These are phyloP conservation scores for Russula sp. DNA, from an alignment of 768 basidiomycete genomes.

Conservation along the genomic window DNA sequence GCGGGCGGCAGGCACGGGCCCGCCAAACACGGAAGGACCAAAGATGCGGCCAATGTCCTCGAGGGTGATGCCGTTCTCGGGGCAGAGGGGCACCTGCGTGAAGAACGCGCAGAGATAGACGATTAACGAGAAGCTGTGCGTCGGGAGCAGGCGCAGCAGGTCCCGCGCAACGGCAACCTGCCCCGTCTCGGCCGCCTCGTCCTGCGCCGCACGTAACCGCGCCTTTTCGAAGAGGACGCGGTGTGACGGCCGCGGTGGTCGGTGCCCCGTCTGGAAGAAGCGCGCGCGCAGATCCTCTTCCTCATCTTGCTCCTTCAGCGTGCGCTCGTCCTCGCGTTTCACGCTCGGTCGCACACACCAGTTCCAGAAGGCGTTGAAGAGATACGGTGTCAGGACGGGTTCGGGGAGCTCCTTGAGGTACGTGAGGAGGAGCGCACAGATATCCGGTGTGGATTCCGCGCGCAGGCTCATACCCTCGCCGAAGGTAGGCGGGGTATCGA, in stretches of 20 bases:
- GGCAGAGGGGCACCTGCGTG: conserved; percentile 45
- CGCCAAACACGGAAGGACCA: conserved; percentile 38
- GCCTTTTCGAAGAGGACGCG: conserved; percentile 14
- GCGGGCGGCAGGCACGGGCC: conserved; percentile 21
- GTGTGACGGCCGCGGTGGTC: conserved; percentile 15
- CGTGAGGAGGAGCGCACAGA: conserved; percentile 42
- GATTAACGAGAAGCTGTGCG: conserved; percentile 37
- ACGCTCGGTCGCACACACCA: conserved; percentile 42
- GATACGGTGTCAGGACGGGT: conserved; percentile 39
- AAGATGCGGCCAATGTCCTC: conserved; percentile 45
- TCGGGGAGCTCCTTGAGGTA: conserved; percentile 44
- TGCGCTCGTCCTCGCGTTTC: conserved; percentile 31
- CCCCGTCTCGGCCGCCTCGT: conserved; percentile 25
- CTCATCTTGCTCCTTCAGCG: conserved; percentile 30
- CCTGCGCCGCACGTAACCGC: neutral
- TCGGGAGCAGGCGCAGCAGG: conserved; percentile 46
- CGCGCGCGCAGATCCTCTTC: conserved; percentile 31
- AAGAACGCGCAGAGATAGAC: conserved; percentile 45
- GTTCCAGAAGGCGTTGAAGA: conserved; percentile 40
- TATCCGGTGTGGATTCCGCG: conserved; percentile 34
- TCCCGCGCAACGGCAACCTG: conserved; percentile 39
- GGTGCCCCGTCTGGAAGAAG: conserved; percentile 28
- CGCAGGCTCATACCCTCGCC: conserved; percentile 26
- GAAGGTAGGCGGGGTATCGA: conserved; percentile 31
- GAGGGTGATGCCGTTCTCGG: conserved; percentile 44